phyloP scores from a whole-genome alignment of 1,284 basidiomycete genomes.

The Somion occarium region DNA sequence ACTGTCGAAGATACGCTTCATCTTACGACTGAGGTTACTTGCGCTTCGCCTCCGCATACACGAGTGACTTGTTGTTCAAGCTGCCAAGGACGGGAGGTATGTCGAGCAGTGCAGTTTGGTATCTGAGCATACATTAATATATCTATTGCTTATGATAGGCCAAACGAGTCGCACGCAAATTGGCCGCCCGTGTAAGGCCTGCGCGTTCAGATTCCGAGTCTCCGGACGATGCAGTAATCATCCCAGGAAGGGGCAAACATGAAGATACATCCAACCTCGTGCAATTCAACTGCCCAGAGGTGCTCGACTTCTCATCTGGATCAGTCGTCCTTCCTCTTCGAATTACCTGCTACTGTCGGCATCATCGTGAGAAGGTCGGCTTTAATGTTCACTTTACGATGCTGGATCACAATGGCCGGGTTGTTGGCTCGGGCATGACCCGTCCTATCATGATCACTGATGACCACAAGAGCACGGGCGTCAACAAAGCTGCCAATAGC shows the following conservation, averaged over 20 bases:
- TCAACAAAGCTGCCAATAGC: slow-evolving; percentile 24
- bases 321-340: slow-evolving; percentile 88
- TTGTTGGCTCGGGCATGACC: slow-evolving; percentile 82
- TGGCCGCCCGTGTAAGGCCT: slow-evolving; percentile 75
- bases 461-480: slow-evolving; percentile 85
- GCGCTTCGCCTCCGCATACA: slow-evolving; percentile 74
- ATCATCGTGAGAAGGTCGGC: slow-evolving; percentile 96
- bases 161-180: slow-evolving; percentile 83
- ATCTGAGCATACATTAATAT: background rate
- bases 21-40: slow-evolving; percentile 64
- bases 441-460: slow-evolving; percentile 99
- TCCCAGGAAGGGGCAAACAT: slow-evolving; percentile 39
- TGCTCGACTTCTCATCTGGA: slow-evolving; percentile 87
- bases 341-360: slow-evolving; percentile 98
- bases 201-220: slow-evolving; percentile 75
- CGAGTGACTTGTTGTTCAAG: slow-evolving; percentile 79
- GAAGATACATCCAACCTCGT: slow-evolving; percentile 84
- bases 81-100: slow-evolving; percentile 80
- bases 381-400: slow-evolving; percentile 93
- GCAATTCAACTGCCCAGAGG: slow-evolving; percentile 93
- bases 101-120: slow-evolving; percentile 19
- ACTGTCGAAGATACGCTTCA: slow-evolving; percentile 67
- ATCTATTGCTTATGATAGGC: slow-evolving; percentile 41
- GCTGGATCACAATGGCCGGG: slow-evolving; percentile 74
- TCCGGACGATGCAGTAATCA: slow-evolving; percentile 45